Percentiles rank a stretch among this genome's conserved stretches.
Conservation (phyloP, 2,329 filamentous ascomycete species). For the Fusarium sp. region DNA sequence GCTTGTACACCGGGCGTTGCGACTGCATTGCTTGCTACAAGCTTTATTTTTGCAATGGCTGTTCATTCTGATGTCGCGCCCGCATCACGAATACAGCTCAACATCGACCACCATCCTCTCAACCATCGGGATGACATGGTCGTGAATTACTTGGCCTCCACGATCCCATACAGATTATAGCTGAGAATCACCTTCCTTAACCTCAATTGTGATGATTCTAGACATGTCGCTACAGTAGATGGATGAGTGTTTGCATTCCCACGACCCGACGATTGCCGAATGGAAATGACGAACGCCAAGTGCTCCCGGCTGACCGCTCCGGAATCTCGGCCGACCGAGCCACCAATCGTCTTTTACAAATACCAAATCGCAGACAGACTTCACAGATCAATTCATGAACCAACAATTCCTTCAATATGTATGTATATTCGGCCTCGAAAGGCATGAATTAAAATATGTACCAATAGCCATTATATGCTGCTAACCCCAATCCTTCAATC, state of each 20-base stretch:
- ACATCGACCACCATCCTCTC: too few species aligned
- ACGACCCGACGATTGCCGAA: not conserved
- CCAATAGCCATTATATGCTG: conserved; percentile 6
- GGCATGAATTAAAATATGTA: conserved; percentile 13
- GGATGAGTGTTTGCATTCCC: not conserved
- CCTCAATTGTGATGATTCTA: too few species aligned
- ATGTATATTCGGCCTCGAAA: not conserved
- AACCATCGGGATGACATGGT: too few species aligned
- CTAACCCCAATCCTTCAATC: conserved; percentile 1
- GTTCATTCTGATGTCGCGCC: too few species aligned
- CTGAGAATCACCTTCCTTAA: too few species aligned
- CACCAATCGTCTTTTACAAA: not conserved
- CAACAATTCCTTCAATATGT: not conserved
- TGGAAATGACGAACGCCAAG: not conserved
- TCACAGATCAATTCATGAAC: not conserved
- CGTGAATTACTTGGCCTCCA: too few species aligned
- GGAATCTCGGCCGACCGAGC: not conserved
- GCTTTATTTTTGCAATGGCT: too few species aligned
- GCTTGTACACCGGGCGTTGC: too few species aligned
- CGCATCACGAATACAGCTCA: too few species aligned
- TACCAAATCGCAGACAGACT: not conserved
- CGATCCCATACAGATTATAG: too few species aligned
- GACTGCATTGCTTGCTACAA: too few species aligned
- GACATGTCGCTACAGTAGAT: too few species aligned
- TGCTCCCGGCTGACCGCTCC: not conserved